Conservation (phyloP, 192 early-diverging fungal genomes). For the Anaeromyces robustus region DNA sequence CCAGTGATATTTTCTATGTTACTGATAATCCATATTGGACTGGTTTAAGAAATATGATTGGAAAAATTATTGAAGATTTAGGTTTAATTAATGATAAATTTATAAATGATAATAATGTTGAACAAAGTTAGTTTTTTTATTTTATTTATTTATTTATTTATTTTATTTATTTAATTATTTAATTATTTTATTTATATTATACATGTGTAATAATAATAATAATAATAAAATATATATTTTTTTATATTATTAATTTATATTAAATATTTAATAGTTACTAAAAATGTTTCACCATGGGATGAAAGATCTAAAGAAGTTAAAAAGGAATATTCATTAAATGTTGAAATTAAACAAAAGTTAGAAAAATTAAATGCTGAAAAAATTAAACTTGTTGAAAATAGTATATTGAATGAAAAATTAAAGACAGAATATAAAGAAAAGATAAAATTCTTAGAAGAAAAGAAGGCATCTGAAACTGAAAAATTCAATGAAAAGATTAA, state of each 20-base stretch:
- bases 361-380: slow-evolving; percentile 65
- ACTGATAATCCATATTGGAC: not conserved
- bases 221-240: no score
- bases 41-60: not conserved
- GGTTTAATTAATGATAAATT: not conserved
- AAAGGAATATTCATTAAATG: slow-evolving; percentile 59
- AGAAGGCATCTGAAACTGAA: slow-evolving; percentile 1
- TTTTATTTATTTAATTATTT: no score
- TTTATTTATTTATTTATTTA: no score
- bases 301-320: slow-evolving; percentile 65
- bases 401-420: slow-evolving; percentile 65
- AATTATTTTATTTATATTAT: no score
- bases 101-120: slow-evolving; percentile 8
- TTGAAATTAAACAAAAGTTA: slow-evolving; percentile 60
- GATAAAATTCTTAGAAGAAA: slow-evolving; percentile 8
- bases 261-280: slow-evolving; percentile 1
- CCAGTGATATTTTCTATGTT: not conserved
- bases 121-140: slow-evolving; percentile 24
- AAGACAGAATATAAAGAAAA: slow-evolving; percentile 51
- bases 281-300: slow-evolving; percentile 60
- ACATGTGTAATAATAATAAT: no score
- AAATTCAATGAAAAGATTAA: slow-evolving; percentile 32
- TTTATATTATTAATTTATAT: no score
- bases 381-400: slow-evolving; percentile 56
- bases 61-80: not conserved